phyloP scores from a whole-genome alignment of 768 basidiomycete species.

The Galerina sulciceps region DNA sequence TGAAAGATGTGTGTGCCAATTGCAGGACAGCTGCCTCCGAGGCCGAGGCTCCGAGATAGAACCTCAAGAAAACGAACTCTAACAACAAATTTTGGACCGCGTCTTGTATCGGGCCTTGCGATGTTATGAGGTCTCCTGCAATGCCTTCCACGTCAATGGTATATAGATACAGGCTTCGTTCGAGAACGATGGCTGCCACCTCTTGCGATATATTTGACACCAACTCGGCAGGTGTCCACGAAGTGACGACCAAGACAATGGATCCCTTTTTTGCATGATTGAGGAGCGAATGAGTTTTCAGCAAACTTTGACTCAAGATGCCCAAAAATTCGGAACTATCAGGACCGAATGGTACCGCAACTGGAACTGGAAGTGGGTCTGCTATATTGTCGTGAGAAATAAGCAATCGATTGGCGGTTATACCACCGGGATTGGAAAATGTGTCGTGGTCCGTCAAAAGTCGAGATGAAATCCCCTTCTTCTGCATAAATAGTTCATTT shows the following conservation, averaged over 20 bases:
- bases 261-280: constrained; percentile 68
- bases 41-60: constrained; percentile 76
- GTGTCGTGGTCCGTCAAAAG: constrained; percentile 74
- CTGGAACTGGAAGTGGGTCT: constrained; percentile 54
- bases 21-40: constrained; percentile 55
- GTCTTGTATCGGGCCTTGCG: constrained; percentile 37
- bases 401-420: constrained; percentile 71
- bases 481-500: constrained; percentile 59
- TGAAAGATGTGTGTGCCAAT: constrained; percentile 51
- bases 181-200: constrained; percentile 47
- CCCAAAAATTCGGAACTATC: constrained; percentile 69
- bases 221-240: constrained; percentile 80
- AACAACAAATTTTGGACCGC: constrained; percentile 61
- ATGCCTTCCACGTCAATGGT: constrained; percentile 61
- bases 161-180: constrained; percentile 61
- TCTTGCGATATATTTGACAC: constrained; percentile 63
- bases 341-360: constrained; percentile 59
- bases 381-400: constrained; percentile 51
- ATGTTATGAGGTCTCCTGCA: constrained; percentile 45
- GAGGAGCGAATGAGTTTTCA: constrained; percentile 79
- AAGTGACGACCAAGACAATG: constrained; percentile 71
- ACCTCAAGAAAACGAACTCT: constrained; percentile 81
- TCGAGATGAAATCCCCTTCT: constrained; percentile 56
- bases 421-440: constrained; percentile 73
- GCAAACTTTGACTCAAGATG: constrained; percentile 74